A percentile compares a stretch with the other conserved stretches of the same genome.
phyloP scores from a whole-genome alignment of 495 filamentous ascomycete species.

The Lineolata rhizophorae region DNA sequence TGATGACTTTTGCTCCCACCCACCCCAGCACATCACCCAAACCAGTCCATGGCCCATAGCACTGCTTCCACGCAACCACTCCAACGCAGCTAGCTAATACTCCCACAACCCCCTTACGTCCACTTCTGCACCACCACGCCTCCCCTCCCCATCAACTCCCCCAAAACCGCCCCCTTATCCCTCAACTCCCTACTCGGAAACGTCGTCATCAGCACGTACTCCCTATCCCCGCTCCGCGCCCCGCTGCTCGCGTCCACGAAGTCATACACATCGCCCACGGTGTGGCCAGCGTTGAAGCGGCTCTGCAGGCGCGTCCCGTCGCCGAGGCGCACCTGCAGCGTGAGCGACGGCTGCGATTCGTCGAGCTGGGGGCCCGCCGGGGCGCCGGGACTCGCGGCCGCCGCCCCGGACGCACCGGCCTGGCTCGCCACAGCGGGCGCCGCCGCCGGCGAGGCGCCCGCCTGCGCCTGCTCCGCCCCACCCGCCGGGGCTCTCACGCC shows the following conservation, averaged over 20 bases:
- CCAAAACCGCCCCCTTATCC: conserved; percentile 44
- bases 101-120: conserved; percentile 27
- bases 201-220: conserved; percentile 78
- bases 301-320: conserved; percentile 72
- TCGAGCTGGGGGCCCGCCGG: conserved; percentile 37
- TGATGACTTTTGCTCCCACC: too few species aligned
- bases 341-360: conserved; percentile 52
- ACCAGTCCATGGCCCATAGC: too few species aligned
- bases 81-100: too few species aligned
- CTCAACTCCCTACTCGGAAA: conserved; percentile 87
- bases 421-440: conserved; percentile 13
- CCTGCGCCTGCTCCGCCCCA: conserved; percentile 2
- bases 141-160: conserved; percentile 64
- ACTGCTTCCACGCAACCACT: too few species aligned
- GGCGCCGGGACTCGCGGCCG: conserved; percentile 11
- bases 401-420: conserved; percentile 19
- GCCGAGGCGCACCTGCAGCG: conserved; percentile 70
- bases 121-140: conserved; percentile 84
- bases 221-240: conserved; percentile 28
- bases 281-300: conserved; percentile 81
- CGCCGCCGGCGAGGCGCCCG: conserved; percentile 15
- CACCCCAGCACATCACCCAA: too few species aligned
- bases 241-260: conserved; percentile 56
- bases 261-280: conserved; percentile 71
- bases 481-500: too few species aligned